Conservation (phyloP, 371 early-diverging fungal species). For the Mortierella sp. region DNA sequence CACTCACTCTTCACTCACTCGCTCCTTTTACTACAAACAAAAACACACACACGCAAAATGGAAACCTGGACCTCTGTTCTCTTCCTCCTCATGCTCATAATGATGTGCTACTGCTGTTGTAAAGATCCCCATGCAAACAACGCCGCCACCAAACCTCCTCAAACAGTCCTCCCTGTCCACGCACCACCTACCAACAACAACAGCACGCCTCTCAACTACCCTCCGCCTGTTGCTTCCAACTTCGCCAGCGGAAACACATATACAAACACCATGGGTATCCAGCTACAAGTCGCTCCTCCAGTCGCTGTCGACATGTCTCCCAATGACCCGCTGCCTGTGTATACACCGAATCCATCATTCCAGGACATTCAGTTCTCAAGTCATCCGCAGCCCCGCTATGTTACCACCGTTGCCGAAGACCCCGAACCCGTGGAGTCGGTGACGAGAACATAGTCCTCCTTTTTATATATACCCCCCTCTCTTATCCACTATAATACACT, state of each 20-base stretch:
- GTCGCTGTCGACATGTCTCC: not conserved
- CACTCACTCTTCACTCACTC: too few relatives aligned
- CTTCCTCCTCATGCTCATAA: accelerated
- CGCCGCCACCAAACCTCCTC: not conserved
- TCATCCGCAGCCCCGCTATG: not conserved
- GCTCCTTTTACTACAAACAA: too few relatives aligned
- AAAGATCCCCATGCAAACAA: not conserved
- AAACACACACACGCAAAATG: not conserved
- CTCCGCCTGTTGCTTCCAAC: not conserved
- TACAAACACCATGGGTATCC: not conserved
- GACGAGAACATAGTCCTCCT: not conserved
- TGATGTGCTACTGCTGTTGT: not conserved
- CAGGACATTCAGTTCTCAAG: not conserved
- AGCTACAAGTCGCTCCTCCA: not conserved
- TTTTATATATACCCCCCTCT: not conserved
- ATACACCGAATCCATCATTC: not conserved
- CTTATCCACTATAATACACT: not conserved
- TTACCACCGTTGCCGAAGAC: not conserved
- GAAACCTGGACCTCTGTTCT: accelerated
- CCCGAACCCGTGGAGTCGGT: not conserved
- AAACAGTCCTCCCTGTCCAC: not conserved
- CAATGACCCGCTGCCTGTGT: not conserved
- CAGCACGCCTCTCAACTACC: not conserved
- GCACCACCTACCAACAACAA: not conserved
- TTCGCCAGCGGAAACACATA: not conserved